These are phyloP conservation scores for Mucor piriformis DNA, from an alignment of 371 early-diverging fungal genomes.

Conservation along the genomic window DNA sequence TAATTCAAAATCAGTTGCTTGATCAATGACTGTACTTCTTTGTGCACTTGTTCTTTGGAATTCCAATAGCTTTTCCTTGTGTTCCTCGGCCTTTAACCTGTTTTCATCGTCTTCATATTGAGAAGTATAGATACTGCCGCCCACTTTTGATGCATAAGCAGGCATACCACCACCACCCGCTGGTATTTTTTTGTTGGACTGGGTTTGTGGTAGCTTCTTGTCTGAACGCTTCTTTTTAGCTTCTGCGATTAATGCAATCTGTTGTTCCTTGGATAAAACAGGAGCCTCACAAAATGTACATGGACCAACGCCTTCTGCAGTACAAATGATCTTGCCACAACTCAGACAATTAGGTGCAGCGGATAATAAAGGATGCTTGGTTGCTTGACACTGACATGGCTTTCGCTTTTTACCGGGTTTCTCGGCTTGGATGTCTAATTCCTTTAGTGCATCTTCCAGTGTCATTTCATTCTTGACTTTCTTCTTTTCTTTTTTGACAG, in stretches of 20 bases:
- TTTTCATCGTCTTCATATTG: constrained; percentile 53
- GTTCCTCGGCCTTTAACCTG: constrained; percentile 64
- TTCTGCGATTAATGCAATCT: constrained; percentile 58
- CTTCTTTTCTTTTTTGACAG: constrained; percentile 29
- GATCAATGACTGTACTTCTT: constrained; percentile 79
- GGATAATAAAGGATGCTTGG: constrained; percentile 77
- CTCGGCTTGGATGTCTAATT: constrained; percentile 43
- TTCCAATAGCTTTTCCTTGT: constrained; percentile 78
- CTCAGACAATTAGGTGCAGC: constrained; percentile 82
- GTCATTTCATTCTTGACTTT: constrained; percentile 47
- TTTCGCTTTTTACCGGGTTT: constrained; percentile 36
- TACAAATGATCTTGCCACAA: constrained; percentile 91
- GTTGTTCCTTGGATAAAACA: constrained; percentile 74
- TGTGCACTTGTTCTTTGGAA: constrained; percentile 81
- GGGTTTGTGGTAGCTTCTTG: constrained; percentile 32
- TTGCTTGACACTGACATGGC: constrained; percentile 61
- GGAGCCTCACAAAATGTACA: constrained; percentile 81
- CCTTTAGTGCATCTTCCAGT: constrained; percentile 50
- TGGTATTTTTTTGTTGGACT: constrained; percentile 8
- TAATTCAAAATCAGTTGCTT: constrained; percentile 76
- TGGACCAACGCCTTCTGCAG: constrained; percentile 80
- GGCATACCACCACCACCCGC: constrained; percentile 15
- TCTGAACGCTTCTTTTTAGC: constrained; percentile 45
- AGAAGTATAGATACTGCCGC: constrained; percentile 15
- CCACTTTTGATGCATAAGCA: constrained; percentile 49